Conservation (phyloP, 2,329 filamentous ascomycete genomes). For the Xylaria sp. region DNA sequence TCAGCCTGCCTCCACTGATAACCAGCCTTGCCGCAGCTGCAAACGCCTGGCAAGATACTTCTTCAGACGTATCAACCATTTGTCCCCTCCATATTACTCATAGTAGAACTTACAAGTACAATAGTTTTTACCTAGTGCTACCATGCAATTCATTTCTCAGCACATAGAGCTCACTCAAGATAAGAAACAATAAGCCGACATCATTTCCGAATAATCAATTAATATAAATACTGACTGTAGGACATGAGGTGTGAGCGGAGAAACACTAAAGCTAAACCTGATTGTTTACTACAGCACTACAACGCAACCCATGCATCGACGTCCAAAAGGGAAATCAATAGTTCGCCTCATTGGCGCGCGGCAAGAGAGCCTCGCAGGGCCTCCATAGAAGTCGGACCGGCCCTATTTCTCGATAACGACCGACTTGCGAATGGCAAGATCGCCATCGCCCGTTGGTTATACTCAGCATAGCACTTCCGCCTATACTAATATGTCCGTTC, state of each 20-base stretch:
- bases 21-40: constrained; percentile 19
- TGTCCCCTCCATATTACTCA: not conserved
- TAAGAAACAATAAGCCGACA: not conserved
- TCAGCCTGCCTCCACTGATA: not conserved
- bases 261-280: constrained; percentile 1
- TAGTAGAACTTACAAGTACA: not conserved
- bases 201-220: constrained; percentile 24
- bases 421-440: constrained; percentile 23
- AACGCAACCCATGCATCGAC: constrained; percentile 17
- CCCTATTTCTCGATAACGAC: constrained; percentile 8
- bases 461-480: not conserved
- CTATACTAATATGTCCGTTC: not conserved
- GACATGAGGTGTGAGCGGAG: constrained; percentile 1
- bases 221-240: constrained; percentile 10
- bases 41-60: constrained; percentile 1
- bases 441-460: constrained; percentile 15
- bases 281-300: constrained; percentile 12
- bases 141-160: too few species aligned
- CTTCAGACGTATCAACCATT: not conserved
- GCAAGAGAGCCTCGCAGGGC: constrained; percentile 29
- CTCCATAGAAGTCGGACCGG: constrained; percentile 13
- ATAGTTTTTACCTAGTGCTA: not conserved
- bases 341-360: constrained; percentile 35
- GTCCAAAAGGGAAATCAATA: constrained; percentile 29
- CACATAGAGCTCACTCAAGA: not conserved